phyloP scores from a whole-genome alignment of 1,284 basidiomycete genomes.

The Laetiporus sulphureus region DNA sequence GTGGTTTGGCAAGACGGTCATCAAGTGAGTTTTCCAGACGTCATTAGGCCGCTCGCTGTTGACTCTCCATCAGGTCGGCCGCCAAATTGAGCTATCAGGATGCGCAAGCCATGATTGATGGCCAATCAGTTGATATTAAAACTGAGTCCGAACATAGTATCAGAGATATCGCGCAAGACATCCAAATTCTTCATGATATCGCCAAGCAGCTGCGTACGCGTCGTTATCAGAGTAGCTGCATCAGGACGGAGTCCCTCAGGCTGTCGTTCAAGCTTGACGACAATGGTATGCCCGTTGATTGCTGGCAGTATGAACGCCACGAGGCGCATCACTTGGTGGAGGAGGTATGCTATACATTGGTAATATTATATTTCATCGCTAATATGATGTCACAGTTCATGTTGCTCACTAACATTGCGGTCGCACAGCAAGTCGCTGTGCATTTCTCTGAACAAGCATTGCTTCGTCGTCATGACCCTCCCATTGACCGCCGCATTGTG shows the following conservation, averaged over 20 bases:
- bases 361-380: neutral
- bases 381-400: conserved; percentile 61
- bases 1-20: conserved; percentile 90
- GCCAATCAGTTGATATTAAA: conserved; percentile 50
- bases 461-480: conserved; percentile 88
- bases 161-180: conserved; percentile 67
- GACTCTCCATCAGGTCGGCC: conserved; percentile 53
- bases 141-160: conserved; percentile 53
- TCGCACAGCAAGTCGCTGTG: conserved; percentile 90
- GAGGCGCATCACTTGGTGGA: conserved; percentile 85
- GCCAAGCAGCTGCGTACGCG: conserved; percentile 70
- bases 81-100: conserved; percentile 82
- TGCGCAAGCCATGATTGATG: conserved; percentile 80
- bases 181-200: conserved; percentile 63
- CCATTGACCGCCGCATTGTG: conserved; percentile 85
- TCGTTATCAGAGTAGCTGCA: conserved; percentile 79
- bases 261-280: conserved; percentile 82
- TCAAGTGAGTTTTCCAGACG: conserved; percentile 53
- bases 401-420: conserved; percentile 85
- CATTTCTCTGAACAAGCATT: conserved; percentile 94
- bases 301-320: conserved; percentile 52
- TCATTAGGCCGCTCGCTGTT: neutral
- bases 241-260: conserved; percentile 68
- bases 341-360: conserved; percentile 51
- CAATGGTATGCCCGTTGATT: conserved; percentile 79